Percentiles rank a stretch among this genome's conserved stretches.
phyloP scores from a whole-genome alignment of 2,329 filamentous ascomycete species.

The Emydomyces testavorans region DNA sequence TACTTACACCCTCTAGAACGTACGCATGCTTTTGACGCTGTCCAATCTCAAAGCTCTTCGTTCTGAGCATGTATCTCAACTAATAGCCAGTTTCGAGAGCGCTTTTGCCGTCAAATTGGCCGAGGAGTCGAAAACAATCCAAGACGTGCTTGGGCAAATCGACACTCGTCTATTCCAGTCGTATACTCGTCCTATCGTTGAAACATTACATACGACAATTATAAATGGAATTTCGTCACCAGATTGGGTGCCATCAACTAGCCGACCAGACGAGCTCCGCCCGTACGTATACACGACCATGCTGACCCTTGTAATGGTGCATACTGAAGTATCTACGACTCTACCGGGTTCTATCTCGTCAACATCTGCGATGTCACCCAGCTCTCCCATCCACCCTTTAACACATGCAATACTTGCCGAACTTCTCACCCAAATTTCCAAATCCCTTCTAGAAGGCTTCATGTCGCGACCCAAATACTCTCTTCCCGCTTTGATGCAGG shows the following conservation, averaged over 20 bases:
- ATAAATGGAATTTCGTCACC: conserved; percentile 58
- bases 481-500: conserved; percentile 81
- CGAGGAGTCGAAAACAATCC: conserved; percentile 84
- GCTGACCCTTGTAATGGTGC: conserved; percentile 74
- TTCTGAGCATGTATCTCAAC: conserved; percentile 66
- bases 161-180: conserved; percentile 83
- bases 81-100: conserved; percentile 89
- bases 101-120: conserved; percentile 89
- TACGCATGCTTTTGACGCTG: conserved; percentile 85
- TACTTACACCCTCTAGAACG: conserved; percentile 47
- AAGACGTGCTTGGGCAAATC: conserved; percentile 81
- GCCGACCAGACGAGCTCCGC: conserved; percentile 58
- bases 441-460: conserved; percentile 74
- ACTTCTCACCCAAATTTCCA: conserved; percentile 69
- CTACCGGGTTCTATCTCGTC: conserved; percentile 52
- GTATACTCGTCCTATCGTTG: conserved; percentile 69
- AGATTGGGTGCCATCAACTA: conserved; percentile 55
- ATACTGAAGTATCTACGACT: conserved; percentile 77
- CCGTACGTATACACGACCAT: conserved; percentile 86
- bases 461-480: conserved; percentile 55
- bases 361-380: conserved; percentile 62
- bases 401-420: conserved; percentile 73
- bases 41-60: conserved; percentile 82
- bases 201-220: conserved; percentile 58
- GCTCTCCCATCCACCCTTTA: conserved; percentile 52